These are phyloP conservation scores for Castanea sativa DNA, from an alignment of 306 rosid species.

Conservation along the genomic window DNA sequence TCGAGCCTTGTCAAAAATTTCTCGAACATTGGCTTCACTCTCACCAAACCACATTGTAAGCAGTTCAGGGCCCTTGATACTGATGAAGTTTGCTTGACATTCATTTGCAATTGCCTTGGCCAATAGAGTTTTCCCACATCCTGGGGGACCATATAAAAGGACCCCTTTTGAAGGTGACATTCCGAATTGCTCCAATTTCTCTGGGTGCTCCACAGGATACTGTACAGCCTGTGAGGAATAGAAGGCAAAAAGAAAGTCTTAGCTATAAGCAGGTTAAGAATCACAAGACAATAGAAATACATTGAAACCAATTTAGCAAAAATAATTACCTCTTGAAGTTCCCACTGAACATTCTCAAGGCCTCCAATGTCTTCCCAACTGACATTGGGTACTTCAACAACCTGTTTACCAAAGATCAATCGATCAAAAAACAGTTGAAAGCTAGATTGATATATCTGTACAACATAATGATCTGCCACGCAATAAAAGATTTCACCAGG, in stretches of 20 bases:
- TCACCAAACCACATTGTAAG: slow-evolving; percentile 70
- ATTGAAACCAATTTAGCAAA: slow-evolving; percentile 1
- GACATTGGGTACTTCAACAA: slow-evolving; percentile 59
- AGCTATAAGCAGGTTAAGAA: background rate
- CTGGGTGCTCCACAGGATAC: slow-evolving; percentile 66
- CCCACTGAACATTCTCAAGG: slow-evolving; percentile 59
- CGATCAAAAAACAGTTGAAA: background rate
- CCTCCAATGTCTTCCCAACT: slow-evolving; percentile 62
- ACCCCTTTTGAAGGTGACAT: slow-evolving; percentile 63
- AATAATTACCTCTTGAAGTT: slow-evolving; percentile 48
- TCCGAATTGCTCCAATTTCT: slow-evolving; percentile 57
- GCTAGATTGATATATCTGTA: background rate
- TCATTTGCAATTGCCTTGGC: slow-evolving; percentile 64
- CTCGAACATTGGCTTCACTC: slow-evolving; percentile 67
- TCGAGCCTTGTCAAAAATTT: slow-evolving; percentile 58
- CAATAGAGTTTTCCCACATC: slow-evolving; percentile 58
- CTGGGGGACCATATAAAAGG: slow-evolving; percentile 60
- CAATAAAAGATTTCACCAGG: background rate
- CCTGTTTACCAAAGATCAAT: slow-evolving; percentile 26
- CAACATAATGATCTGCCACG: background rate
- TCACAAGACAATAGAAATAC: background rate
- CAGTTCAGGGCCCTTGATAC: slow-evolving; percentile 52
- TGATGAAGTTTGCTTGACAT: slow-evolving; percentile 60
- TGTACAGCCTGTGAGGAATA: slow-evolving; percentile 51
- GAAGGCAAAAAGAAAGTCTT: background rate